These are phyloP conservation scores for Venturia asperata DNA, from an alignment of 2,329 filamentous ascomycete genomes.

Conservation along the genomic window DNA sequence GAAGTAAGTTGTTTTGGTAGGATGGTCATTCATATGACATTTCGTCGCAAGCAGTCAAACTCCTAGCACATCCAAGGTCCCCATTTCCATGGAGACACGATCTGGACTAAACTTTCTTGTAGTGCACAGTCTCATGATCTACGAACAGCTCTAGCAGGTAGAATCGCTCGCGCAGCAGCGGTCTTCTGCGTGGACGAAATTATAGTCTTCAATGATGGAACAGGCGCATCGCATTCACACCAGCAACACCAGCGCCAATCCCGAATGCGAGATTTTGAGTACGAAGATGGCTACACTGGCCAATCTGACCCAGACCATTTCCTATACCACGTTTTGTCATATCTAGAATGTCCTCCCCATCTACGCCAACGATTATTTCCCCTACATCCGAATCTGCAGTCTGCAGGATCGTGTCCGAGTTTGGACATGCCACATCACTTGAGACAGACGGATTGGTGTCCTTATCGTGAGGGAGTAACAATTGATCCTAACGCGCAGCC, in stretches of 20 bases:
- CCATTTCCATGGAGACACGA: constrained; percentile 15
- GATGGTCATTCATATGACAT: background rate
- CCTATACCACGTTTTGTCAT: constrained; percentile 68
- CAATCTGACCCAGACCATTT: constrained; percentile 73
- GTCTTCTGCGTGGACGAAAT: constrained; percentile 83
- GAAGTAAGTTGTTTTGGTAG: constrained; percentile 46
- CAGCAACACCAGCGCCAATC: constrained; percentile 15
- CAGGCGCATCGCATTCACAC: constrained; percentile 21
- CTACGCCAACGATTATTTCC: constrained; percentile 70
- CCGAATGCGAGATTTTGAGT: constrained; percentile 37
- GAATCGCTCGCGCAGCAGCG: constrained; percentile 71
- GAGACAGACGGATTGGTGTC: constrained; percentile 66
- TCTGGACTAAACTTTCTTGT: constrained; percentile 14
- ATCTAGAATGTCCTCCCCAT: constrained; percentile 78
- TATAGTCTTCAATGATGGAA: constrained; percentile 68
- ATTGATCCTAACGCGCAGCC: constrained; percentile 27
- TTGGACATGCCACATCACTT: constrained; percentile 83
- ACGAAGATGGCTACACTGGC: constrained; percentile 52
- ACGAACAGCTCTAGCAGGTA: constrained; percentile 64
- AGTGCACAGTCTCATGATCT: constrained; percentile 68
- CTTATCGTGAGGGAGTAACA: constrained; percentile 72
- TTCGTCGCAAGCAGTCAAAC: background rate
- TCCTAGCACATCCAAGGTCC: background rate
- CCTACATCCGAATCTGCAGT: constrained; percentile 68
- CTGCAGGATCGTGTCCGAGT: constrained; percentile 65